Evolutionary conservation across 1,139 yeast genomes (phyloP).

Genomic region (Ashbya aceris): DNA sequence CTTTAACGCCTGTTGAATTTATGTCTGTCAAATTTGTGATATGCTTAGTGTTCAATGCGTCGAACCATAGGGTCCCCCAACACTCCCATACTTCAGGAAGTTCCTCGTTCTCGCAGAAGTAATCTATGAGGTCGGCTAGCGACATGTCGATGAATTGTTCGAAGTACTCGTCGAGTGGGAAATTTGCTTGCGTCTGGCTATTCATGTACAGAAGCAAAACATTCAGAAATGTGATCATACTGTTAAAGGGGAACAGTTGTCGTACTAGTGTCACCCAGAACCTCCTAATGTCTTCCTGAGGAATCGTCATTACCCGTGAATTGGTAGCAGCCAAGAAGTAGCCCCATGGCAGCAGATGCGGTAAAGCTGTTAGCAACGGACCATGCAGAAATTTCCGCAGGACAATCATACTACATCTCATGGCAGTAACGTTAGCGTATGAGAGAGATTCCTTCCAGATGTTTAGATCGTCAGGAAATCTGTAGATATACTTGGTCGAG

Average conservation of each 20-base stretch:
- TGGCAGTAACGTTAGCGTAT: constrained; percentile 51
- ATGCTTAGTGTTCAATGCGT: constrained; percentile 34
- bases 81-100: constrained; percentile 74
- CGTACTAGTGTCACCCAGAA: constrained; percentile 43
- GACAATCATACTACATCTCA: constrained; percentile 58
- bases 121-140: constrained; percentile 30
- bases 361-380: constrained; percentile 59
- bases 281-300: constrained; percentile 17
- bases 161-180: constrained; percentile 18
- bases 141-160: constrained; percentile 14
- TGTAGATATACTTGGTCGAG: constrained; percentile 17
- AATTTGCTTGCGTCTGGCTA: constrained; percentile 10
- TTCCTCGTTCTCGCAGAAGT: constrained; percentile 48
- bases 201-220: constrained; percentile 29
- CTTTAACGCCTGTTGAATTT: constrained; percentile 49
- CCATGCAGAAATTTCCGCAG: constrained; percentile 57
- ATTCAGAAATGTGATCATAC: constrained; percentile 52
- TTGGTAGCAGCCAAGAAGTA: constrained; percentile 59
- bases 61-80: constrained; percentile 81
- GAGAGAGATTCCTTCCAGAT: constrained; percentile 55
- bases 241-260: constrained; percentile 59
- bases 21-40: constrained; percentile 40
- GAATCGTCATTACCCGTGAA: constrained; percentile 39
- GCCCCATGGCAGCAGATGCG: constrained; percentile 64
- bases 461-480: constrained; percentile 24